Evolutionary conservation across 1,139 yeast species (phyloP), one percentile per base, ranked within the genome.

Genomic region (Candida sp.): DNA sequence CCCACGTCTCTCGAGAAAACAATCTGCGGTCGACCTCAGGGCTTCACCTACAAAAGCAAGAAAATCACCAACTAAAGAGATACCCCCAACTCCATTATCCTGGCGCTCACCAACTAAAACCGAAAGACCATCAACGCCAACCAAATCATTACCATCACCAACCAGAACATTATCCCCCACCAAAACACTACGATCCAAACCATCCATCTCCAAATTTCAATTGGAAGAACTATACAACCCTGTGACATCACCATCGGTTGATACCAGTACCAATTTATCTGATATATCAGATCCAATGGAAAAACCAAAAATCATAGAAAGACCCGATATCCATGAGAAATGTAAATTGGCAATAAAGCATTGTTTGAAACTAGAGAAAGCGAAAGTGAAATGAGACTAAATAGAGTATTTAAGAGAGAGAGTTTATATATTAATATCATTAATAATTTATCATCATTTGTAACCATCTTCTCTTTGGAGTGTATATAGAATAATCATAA

Each of bases 141-240:
- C 47, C 35, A 49, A 54, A 39, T 55, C 55, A 37, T 56, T 63
- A 2, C 40, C 45, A 22, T 45, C 48, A 2, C 45, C 47, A 35
- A 38, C 55, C 9, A 41, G 49, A 21, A 40, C 50, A 3, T 40
- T 51, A 4, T 46, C 53, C 5, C 58, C 56, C 4, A 35, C 50
- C 2, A 48, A 44, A 38, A 44, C 43, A 7, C 45, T 61, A 15
- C 49, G 40, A 38, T 42, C 48, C 21, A 60, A 58, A 45, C 64
- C 66, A 7, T 61, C 68, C 6, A 53, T 64, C 3, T 49, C 64
- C 5, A 53, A 51, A 38, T 45, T 63, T 36, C 48, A 51, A 34
- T 51, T 62, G 15, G 61, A 57, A 5, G 65, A 63, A 40, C 43
- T 62, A 9, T 60, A 60, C 41, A 61, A 58, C 36, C 63, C 65